phyloP scores from a whole-genome alignment of 2,329 filamentous ascomycete species.

The Clonostachys solani region DNA sequence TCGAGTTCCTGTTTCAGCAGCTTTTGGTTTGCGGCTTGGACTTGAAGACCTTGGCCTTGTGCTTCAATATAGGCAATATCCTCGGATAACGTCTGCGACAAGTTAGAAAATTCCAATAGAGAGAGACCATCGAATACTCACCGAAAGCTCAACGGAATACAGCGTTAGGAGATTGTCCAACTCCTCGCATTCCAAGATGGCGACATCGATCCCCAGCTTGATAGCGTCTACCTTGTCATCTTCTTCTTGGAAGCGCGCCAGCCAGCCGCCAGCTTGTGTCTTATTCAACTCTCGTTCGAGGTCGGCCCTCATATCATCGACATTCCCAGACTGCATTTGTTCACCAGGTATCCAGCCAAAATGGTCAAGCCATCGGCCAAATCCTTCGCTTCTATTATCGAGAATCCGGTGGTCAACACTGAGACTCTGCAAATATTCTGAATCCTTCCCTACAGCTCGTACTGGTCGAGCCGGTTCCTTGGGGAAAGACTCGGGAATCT shows the following conservation, averaged over 20 bases:
- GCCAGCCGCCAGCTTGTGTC: conserved; percentile 89
- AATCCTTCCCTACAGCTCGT: conserved; percentile 67
- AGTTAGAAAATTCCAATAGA: conserved; percentile 4
- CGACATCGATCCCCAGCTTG: conserved; percentile 78
- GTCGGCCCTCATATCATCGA: conserved; percentile 77
- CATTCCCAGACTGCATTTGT: conserved; percentile 67
- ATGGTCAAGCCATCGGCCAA: conserved; percentile 77
- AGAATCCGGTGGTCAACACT: conserved; percentile 76
- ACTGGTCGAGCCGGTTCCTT: conserved; percentile 54
- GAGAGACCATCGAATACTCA: conserved; percentile 37
- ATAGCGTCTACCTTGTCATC: conserved; percentile 87
- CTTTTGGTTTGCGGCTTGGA: conserved; percentile 96
- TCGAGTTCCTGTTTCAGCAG: conserved; percentile 86
- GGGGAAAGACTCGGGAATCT: conserved; percentile 8
- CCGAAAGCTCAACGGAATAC: conserved; percentile 90
- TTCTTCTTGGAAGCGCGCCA: conserved; percentile 78
- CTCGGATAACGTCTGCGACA: conserved; percentile 75
- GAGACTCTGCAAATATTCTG: conserved; percentile 71
- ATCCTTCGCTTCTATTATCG: conserved; percentile 72
- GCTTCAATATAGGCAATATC: conserved; percentile 97
- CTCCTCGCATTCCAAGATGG: conserved; percentile 95
- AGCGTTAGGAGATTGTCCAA: conserved; percentile 90
- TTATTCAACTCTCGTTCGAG: conserved; percentile 85
- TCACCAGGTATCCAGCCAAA: conserved; percentile 83
- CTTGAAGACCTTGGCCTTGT: conserved; percentile 92